Base-by-base conservation (phyloP, 768 basidiomycete genomes). In the Chiua virens region DNA sequence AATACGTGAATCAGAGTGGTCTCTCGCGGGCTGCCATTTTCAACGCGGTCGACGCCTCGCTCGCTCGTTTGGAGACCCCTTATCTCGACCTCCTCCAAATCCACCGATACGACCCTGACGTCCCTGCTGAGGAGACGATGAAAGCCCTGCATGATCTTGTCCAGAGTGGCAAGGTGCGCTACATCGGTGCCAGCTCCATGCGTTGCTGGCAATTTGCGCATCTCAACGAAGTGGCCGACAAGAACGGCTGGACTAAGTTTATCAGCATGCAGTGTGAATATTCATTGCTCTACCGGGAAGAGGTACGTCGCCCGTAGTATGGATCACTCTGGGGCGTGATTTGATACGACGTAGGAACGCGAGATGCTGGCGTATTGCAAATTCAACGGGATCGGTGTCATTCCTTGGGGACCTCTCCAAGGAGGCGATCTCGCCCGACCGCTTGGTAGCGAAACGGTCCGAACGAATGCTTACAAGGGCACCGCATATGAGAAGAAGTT, bases 251-350 rank as follows among this genome's bases (percentile, higher is more conserved):
- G 72, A 80, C 81, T 5, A 75, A 70, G 52, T 83, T 83, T 53
- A 70, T 80, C 42, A 76, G 79, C 49, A 80, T 83, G 73, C 82
- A 83, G 63, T 71, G 74, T 38, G 75, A 79, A 50, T 76, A 82
- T 55, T 79, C 72, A 30, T 63, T 81, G 6, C 68, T 82, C 18
- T 84, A 84, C 57, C 71, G 81, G 28, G 76, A 80, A 50, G 80
- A 83, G 64, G 78, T 73, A 18, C 5, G 50, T 49, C 5, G 7
- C 27, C 37, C 11, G 8, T 32, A 30, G 30, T 1, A 30, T 8
- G 15, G 9, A 4, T 38, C 1, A 4, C 13, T 8, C 34, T 15
- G 34, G 22, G 22, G 10, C 3, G 13, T 18, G 13, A 3, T 14
- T 17, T 57, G 23, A 60, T 3, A 5, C 4, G 3, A 32, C 10